A percentile compares a stretch with the other conserved stretches of the same genome.
Evolutionary conservation across 441 rosid genomes (phyloP).

Genomic region (Geranium incanum): DNA sequence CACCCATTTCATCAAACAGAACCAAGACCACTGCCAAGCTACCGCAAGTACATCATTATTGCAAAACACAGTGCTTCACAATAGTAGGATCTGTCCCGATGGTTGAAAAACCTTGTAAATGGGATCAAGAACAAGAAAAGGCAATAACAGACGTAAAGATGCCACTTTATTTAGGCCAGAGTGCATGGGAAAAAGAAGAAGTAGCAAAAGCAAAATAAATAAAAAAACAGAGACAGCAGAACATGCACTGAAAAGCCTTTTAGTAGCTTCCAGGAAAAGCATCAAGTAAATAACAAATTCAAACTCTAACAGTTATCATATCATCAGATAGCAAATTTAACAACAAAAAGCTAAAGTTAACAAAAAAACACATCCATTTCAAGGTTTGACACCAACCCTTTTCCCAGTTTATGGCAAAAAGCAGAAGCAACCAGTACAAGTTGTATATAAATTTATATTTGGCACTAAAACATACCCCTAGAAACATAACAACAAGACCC

Average conservation of each 20-base stretch:
- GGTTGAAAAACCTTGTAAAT: not conserved
- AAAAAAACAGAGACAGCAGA: not conserved
- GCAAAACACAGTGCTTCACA: not conserved
- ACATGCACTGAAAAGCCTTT: not conserved
- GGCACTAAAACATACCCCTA: not conserved
- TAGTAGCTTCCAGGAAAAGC: not conserved
- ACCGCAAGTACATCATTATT: not conserved
- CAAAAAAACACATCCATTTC: not conserved
- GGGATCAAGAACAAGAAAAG: slow-evolving; percentile 4
- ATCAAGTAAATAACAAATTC: not conserved
- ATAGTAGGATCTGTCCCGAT: not conserved
- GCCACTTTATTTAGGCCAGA: not conserved
- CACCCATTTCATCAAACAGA: not conserved
- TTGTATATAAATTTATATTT: too few relatives aligned
- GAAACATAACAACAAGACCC: not conserved
- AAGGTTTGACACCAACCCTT: not conserved
- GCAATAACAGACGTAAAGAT: not conserved
- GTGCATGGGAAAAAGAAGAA: not conserved
- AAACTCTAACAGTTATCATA: not conserved
- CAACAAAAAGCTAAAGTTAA: not conserved
- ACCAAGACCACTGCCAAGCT: not conserved
- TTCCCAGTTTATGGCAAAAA: slow-evolving; percentile 3
- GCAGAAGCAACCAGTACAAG: not conserved
- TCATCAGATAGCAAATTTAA: not conserved
- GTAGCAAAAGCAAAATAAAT: not conserved